Evolutionary conservation across 1,284 basidiomycete genomes (phyloP).

Genomic region (Heterobasidion occidentale): DNA sequence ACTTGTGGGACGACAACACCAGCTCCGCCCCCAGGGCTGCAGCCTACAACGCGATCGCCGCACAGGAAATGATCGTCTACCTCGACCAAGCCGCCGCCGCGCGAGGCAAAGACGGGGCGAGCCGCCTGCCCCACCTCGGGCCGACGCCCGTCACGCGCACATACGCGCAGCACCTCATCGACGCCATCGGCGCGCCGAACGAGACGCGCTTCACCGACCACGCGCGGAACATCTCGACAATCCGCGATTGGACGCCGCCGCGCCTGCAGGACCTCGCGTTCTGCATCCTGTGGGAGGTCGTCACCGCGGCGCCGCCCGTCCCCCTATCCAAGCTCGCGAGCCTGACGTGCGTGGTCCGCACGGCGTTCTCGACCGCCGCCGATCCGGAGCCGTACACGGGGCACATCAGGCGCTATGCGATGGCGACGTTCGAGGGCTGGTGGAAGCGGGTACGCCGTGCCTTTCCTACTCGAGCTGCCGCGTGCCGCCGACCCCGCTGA

Average conservation of each 20-base stretch:
- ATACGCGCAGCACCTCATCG: no score
- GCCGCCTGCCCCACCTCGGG: no score
- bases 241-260: slow-evolving; percentile 1
- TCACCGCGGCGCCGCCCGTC: no score
- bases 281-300: slow-evolving; percentile 1
- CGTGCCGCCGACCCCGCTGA: no score
- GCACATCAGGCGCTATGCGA: slow-evolving; percentile 1
- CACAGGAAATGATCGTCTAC: no score
- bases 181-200: no score
- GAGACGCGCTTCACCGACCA: neutral
- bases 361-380: neutral
- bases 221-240: neutral
- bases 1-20: no score
- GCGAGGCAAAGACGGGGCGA: no score
- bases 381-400: neutral
- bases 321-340: neutral
- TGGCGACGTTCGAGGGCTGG: slow-evolving; percentile 3
- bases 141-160: no score
- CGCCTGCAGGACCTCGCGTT: slow-evolving; percentile 4
- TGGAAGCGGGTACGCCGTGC: neutral
- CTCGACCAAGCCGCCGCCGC: no score
- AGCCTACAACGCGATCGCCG: no score
- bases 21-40: no score
- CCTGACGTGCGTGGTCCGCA: neutral
- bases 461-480: neutral